phyloP scores from a whole-genome alignment of 345 rosid genomes.

The Syzygium grande region DNA sequence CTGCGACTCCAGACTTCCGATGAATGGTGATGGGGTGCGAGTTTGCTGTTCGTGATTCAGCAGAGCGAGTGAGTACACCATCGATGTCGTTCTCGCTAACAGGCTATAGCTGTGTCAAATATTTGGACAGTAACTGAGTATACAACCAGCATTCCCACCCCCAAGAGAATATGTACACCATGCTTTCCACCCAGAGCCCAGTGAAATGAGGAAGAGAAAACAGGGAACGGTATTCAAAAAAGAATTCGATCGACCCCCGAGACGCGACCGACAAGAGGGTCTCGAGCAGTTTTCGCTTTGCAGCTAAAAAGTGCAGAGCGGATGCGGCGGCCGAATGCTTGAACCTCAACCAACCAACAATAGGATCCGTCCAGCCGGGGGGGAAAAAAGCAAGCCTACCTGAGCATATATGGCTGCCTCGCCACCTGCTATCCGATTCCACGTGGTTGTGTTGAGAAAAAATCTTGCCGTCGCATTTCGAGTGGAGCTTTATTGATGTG shows the following conservation, averaged over 20 bases:
- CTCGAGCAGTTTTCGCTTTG: background rate
- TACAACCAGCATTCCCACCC: background rate
- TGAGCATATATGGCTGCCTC: background rate
- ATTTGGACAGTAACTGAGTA: background rate
- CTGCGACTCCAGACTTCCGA: background rate
- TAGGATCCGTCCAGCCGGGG: background rate
- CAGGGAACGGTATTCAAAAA: background rate
- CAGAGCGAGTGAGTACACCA: background rate
- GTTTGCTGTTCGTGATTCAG: background rate
- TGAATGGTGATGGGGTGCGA: background rate
- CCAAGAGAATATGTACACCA: background rate
- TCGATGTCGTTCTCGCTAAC: background rate
- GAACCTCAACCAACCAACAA: background rate
- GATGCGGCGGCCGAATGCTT: background rate
- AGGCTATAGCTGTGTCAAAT: background rate
- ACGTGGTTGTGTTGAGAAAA: background rate
- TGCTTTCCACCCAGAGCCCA: background rate
- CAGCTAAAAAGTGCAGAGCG: background rate
- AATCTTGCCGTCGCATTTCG: background rate
- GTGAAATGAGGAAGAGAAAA: background rate
- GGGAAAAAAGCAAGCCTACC: background rate
- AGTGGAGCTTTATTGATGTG: background rate
- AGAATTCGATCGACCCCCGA: background rate
- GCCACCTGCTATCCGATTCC: background rate
- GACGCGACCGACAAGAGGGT: background rate